These are phyloP conservation scores for Mycena filopes DNA, from an alignment of 768 basidiomycete species.

Conservation along the genomic window DNA sequence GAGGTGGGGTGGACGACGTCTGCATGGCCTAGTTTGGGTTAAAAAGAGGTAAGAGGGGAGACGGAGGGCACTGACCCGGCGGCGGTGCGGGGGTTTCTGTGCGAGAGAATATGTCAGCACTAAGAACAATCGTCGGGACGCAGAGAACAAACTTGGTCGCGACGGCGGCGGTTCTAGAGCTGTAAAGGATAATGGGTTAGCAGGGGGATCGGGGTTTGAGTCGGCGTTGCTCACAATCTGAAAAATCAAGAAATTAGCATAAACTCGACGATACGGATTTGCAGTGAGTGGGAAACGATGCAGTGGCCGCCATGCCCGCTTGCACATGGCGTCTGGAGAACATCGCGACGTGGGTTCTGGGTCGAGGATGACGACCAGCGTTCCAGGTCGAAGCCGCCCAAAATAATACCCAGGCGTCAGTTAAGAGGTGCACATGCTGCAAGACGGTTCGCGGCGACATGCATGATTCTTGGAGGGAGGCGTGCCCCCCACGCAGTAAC, in stretches of 20 bases:
- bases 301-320: too few relatives aligned
- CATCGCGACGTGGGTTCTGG: too few relatives aligned
- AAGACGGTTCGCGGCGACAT: too few relatives aligned
- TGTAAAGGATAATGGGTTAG: neutral
- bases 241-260: neutral
- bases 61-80: neutral
- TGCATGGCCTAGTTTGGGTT: constrained; percentile 17
- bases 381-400: too few relatives aligned
- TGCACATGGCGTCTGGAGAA: too few relatives aligned
- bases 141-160: neutral
- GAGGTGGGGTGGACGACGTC: constrained; percentile 57
- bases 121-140: neutral
- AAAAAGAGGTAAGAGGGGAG: neutral
- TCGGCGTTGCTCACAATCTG: neutral
- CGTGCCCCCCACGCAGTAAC: too few relatives aligned
- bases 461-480: too few relatives aligned
- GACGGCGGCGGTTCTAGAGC: neutral
- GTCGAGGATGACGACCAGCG: too few relatives aligned
- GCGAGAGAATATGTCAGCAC: neutral
- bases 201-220: neutral
- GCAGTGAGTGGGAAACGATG: too few relatives aligned
- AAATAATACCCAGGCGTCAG: too few relatives aligned
- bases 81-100: neutral
- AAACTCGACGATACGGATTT: too few relatives aligned
- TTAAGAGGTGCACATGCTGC: too few relatives aligned